Conservation (phyloP, 495 filamentous ascomycete genomes). For the Trichoderma asperelloides region DNA sequence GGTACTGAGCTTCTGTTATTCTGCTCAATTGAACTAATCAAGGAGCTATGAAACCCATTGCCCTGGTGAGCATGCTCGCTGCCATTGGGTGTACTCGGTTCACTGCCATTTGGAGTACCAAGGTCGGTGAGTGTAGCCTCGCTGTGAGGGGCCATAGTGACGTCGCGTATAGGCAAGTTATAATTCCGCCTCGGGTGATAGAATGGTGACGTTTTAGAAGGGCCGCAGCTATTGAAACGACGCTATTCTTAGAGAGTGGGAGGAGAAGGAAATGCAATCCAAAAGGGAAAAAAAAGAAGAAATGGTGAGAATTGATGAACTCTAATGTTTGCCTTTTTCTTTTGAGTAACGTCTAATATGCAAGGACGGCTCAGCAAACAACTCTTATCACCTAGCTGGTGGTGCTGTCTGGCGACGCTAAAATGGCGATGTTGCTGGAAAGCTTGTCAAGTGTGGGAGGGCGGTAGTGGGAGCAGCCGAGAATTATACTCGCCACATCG, state of each 20-base stretch:
- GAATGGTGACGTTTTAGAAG: not conserved
- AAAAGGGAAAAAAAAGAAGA: not conserved
- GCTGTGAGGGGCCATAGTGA: constrained; percentile 1
- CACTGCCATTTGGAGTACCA: not conserved
- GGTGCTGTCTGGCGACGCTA: not conserved
- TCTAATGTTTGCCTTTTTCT: not conserved
- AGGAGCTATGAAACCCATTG: not conserved
- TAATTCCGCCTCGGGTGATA: not conserved
- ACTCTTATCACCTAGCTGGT: not conserved
- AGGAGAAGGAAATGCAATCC: not conserved
- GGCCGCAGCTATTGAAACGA: not conserved
- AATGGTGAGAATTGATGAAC: not conserved
- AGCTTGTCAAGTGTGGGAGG: not conserved
- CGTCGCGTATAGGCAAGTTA: not conserved
- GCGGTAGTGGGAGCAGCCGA: not conserved
- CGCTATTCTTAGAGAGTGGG: not conserved
- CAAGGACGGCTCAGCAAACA: not conserved
- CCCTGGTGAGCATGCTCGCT: not conserved
- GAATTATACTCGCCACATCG: not conserved
- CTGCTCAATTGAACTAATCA: not conserved
- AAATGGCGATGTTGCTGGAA: not conserved
- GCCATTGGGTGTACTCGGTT: not conserved
- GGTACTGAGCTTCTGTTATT: constrained; percentile 16
- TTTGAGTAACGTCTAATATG: not conserved
- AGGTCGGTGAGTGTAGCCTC: not conserved